Evolutionary conservation across 164 flowering plant genomes (phyloP).

Genomic region (Chloranthus sessilifolius): DNA sequence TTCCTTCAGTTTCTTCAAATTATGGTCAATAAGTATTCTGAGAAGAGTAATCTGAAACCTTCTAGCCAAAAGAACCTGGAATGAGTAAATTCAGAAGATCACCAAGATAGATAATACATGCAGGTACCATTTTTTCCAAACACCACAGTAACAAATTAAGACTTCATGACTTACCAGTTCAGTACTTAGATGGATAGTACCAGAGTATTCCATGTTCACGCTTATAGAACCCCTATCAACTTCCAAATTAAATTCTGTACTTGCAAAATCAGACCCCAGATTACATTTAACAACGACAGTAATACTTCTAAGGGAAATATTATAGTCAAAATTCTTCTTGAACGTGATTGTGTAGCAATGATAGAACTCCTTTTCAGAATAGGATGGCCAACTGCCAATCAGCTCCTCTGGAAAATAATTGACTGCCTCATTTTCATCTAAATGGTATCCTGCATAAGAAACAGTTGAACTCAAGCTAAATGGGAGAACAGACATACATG

Average conservation of each 20-base stretch:
- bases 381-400: constrained; percentile 17
- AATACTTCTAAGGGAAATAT: constrained; percentile 36
- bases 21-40: constrained; percentile 42
- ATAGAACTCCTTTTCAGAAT: constrained; percentile 17
- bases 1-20: constrained; percentile 26
- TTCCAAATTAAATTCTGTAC: constrained; percentile 32
- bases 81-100: constrained; percentile 4
- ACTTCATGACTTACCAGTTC: constrained; percentile 40
- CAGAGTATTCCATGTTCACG: constrained; percentile 36
- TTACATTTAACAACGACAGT: constrained; percentile 40
- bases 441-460: constrained; percentile 28
- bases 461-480: background rate
- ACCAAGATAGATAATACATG: background rate
- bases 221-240: constrained; percentile 34
- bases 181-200: constrained; percentile 29
- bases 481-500: background rate
- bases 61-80: constrained; percentile 55
- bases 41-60: constrained; percentile 53
- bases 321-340: constrained; percentile 29
- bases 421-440: constrained; percentile 36
- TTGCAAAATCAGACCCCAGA: constrained; percentile 34
- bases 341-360: constrained; percentile 55
- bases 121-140: too few relatives aligned
- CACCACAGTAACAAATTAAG: background rate
- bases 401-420: constrained; percentile 57